phyloP scores from a whole-genome alignment of 1,284 basidiomycete genomes.

The Athelia sp. region DNA sequence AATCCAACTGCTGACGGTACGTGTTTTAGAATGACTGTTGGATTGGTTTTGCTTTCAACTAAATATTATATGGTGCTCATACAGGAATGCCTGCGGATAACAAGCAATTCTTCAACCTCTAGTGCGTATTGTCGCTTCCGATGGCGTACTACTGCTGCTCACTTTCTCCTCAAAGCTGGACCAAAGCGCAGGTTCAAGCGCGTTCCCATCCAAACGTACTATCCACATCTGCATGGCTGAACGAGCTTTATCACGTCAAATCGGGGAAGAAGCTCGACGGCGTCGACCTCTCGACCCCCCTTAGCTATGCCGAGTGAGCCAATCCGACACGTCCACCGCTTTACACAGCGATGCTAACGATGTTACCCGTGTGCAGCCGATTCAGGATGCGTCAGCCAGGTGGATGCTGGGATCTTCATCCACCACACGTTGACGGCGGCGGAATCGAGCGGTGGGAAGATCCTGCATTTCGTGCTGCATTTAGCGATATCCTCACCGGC shows the following conservation, averaged over 20 bases:
- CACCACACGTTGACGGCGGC: constrained; percentile 79
- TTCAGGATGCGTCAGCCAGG: constrained; percentile 81
- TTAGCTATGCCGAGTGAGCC: constrained; percentile 66
- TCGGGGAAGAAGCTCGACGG: constrained; percentile 34
- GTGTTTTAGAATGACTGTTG: constrained; percentile 6
- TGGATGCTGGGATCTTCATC: constrained; percentile 56
- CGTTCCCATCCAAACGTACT: constrained; percentile 74
- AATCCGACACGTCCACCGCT: too few relatives aligned
- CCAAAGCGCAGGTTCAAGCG: constrained; percentile 64
- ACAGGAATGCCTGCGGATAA: constrained; percentile 50
- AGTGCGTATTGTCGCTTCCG: constrained; percentile 37
- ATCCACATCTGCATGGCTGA: constrained; percentile 54
- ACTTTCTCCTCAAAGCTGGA: constrained; percentile 45
- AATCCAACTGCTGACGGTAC: constrained; percentile 53
- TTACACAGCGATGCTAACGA: too few relatives aligned
- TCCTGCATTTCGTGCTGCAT: constrained; percentile 59
- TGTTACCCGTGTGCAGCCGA: constrained; percentile 24
- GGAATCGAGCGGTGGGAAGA: constrained; percentile 87
- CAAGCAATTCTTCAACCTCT: constrained; percentile 71
- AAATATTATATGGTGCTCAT: too few relatives aligned
- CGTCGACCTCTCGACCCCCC: constrained; percentile 63
- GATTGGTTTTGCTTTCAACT: background rate
- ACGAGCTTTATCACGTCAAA: constrained; percentile 53
- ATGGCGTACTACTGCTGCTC: background rate
- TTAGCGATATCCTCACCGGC: constrained; percentile 61